A percentile compares a stretch with the other conserved stretches of the same genome.
Conservation (phyloP, 2,329 filamentous ascomycete species). For the Nigrospora oryzae region DNA sequence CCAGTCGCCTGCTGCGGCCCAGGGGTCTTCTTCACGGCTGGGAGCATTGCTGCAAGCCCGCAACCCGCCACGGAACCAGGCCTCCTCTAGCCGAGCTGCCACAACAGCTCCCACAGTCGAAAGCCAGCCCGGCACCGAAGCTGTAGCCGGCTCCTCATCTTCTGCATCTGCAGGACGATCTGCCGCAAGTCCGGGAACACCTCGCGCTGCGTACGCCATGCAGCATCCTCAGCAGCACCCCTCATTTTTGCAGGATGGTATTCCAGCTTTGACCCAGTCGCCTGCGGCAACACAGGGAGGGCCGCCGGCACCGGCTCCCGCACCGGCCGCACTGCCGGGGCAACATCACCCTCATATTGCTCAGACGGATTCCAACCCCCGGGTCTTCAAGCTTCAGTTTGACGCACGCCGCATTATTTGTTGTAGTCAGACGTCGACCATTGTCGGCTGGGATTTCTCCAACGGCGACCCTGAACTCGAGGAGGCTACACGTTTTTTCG, state of each 20-base stretch:
- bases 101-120: not conserved
- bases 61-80: not conserved
- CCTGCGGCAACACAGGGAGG: no score
- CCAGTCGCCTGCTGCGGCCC: not conserved
- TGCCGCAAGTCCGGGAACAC: no score
- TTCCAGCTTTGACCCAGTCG: no score
- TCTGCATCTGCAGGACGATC: no score
- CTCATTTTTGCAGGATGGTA: no score
- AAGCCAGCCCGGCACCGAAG: no score
- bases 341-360: constrained; percentile 36
- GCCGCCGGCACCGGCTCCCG: no score
- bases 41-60: not conserved
- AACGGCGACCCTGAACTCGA: constrained; percentile 75
- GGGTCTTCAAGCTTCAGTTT: constrained; percentile 96
- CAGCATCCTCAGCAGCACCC: no score
- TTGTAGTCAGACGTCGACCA: constrained; percentile 83
- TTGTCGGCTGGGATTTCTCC: constrained; percentile 98
- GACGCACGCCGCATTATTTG: constrained; percentile 89
- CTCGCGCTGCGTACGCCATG: no score
- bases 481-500: constrained; percentile 72
- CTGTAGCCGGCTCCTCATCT: no score
- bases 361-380: constrained; percentile 35
- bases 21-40: not conserved
- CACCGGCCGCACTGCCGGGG: not conserved
- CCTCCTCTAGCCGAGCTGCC: not conserved